A percentile compares a stretch with the other conserved stretches of the same genome.
phyloP scores from a whole-genome alignment of 163 green algal genomes.

The Scenedesmus sp. region DNA sequence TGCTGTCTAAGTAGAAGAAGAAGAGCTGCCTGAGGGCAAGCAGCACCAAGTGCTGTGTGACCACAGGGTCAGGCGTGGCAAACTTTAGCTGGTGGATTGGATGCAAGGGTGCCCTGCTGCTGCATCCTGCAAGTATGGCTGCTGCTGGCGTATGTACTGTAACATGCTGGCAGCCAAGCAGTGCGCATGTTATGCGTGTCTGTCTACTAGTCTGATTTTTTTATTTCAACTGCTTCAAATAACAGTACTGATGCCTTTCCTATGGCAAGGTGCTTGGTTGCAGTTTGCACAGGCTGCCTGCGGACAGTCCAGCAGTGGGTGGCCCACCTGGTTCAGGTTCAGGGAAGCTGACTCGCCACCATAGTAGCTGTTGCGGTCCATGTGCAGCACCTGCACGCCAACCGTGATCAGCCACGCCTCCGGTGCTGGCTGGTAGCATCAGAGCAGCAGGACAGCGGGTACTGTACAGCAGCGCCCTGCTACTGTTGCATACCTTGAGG shows the following conservation, averaged over 20 bases:
- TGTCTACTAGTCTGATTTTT: background rate
- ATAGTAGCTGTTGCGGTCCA: conserved; percentile 99
- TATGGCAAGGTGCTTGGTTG: too few species aligned
- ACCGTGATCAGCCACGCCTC: background rate
- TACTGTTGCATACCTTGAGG: conserved; percentile 84
- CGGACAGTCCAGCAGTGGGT: background rate
- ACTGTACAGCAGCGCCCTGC: background rate
- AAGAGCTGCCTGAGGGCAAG: too few species aligned
- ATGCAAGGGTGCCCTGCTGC: too few species aligned
- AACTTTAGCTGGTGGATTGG: too few species aligned
- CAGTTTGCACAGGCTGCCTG: too few species aligned
- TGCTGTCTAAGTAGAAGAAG: too few species aligned
- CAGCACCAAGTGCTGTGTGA: too few species aligned
- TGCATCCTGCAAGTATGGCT: too few species aligned
- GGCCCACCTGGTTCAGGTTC: conserved; percentile 94
- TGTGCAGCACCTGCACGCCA: conserved; percentile 95
- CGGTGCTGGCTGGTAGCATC: background rate
- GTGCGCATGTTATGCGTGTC: background rate
- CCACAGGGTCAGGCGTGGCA: too few species aligned
- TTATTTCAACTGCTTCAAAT: background rate
- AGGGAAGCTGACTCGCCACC: conserved; percentile 96
- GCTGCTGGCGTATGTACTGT: too few species aligned
- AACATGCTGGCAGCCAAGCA: too few species aligned
- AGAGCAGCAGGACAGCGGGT: background rate
- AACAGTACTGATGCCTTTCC: too few species aligned